A percentile compares a stretch with the other conserved stretches of the same genome.
Conservation (phyloP, 2,329 filamentous ascomycete genomes). For the Scedosporium aurantiacum region DNA sequence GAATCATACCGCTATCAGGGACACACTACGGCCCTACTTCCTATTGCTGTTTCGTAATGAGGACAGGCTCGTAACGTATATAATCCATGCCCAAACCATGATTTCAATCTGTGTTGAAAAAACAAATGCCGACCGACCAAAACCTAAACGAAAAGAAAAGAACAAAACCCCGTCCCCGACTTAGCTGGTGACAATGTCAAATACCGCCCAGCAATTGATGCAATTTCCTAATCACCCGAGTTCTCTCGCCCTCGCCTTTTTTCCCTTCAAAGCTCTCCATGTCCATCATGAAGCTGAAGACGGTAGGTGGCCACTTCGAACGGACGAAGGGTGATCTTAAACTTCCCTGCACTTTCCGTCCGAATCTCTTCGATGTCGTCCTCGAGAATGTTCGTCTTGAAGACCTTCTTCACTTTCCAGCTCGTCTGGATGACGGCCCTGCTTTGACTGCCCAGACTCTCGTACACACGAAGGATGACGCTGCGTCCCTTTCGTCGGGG, state of each 20-base stretch:
- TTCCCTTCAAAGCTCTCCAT: slow-evolving; percentile 8
- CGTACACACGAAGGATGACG: slow-evolving; percentile 77
- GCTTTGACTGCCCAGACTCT: slow-evolving; percentile 73
- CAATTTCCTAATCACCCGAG: not conserved
- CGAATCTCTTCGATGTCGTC: slow-evolving; percentile 65
- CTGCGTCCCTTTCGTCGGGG: slow-evolving; percentile 60
- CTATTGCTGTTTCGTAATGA: no score
- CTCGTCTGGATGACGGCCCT: slow-evolving; percentile 58
- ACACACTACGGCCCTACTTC: no score
- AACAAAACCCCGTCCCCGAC: no score
- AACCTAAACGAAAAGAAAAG: no score
- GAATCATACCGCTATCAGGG: not conserved
- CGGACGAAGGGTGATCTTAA: slow-evolving; percentile 57
- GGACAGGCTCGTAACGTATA: no score
- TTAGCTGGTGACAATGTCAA: not conserved
- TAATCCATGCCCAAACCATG: no score
- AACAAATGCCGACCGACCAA: no score
- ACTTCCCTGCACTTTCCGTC: slow-evolving; percentile 32
- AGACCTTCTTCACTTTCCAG: slow-evolving; percentile 63
- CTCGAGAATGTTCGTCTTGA: slow-evolving; percentile 79
- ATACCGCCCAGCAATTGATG: not conserved
- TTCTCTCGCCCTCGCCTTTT: not conserved
- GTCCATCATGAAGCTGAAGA: slow-evolving; percentile 35
- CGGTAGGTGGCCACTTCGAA: slow-evolving; percentile 82
- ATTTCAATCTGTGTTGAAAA: no score